phyloP scores from a whole-genome alignment of 2,329 filamentous ascomycete species.

The Talaromyces sp. region DNA sequence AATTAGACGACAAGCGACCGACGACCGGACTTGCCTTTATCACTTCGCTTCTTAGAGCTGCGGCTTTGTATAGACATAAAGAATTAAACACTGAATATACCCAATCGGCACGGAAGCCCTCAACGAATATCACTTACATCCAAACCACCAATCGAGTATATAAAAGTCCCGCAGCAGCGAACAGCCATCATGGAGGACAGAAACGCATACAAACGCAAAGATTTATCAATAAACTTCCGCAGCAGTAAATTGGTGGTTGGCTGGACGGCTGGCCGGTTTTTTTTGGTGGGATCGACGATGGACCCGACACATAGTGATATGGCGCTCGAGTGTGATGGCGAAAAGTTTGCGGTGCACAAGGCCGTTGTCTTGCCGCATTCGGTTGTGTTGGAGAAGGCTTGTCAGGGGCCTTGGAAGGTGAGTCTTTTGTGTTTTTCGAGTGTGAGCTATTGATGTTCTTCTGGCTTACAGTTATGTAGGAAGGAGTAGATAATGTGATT shows the following conservation, averaged over 20 bases:
- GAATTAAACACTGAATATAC: background rate
- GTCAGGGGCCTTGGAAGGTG: slow-evolving; percentile 9
- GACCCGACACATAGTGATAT: slow-evolving; percentile 12
- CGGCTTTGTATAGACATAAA: background rate
- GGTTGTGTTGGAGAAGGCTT: slow-evolving; percentile 10
- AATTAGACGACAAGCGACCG: background rate
- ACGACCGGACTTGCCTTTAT: background rate
- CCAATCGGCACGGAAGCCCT: background rate
- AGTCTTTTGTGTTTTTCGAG: background rate
- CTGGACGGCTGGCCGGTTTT: background rate
- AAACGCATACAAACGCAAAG: background rate
- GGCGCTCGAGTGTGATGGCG: slow-evolving; percentile 12
- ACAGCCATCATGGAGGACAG: background rate
- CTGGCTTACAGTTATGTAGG: slow-evolving; percentile 9
- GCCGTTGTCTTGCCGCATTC: slow-evolving; percentile 13
- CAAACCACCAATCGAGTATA: background rate
- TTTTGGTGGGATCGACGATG: background rate
- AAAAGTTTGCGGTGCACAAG: slow-evolving; percentile 13
- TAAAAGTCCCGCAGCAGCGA: background rate
- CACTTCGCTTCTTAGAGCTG: background rate
- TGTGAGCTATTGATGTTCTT: background rate
- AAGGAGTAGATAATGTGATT: slow-evolving; percentile 14
- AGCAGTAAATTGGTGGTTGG: background rate
- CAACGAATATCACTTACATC: background rate
- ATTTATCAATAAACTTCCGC: background rate